phyloP scores from a whole-genome alignment of 129 eudicot species.

The Escallonia rubra region DNA sequence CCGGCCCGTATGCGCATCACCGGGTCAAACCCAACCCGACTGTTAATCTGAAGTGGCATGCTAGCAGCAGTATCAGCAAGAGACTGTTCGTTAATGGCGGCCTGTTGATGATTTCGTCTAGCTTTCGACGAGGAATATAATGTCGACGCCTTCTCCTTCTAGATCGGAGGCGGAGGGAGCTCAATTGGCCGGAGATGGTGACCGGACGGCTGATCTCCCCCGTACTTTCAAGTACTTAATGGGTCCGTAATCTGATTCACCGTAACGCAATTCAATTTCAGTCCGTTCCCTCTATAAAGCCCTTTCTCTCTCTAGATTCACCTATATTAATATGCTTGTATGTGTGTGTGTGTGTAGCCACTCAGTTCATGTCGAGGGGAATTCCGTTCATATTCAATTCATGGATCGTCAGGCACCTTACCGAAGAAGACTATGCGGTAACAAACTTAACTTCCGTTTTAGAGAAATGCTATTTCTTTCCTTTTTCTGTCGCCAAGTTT shows the following conservation, averaged over 20 bases:
- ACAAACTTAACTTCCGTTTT: background rate
- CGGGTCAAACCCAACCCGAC: too few species aligned
- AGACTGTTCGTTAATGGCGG: too few species aligned
- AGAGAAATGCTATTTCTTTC: background rate
- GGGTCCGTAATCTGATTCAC: conserved; percentile 33
- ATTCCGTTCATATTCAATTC: conserved; percentile 91
- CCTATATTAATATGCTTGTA: background rate
- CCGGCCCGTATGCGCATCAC: too few species aligned
- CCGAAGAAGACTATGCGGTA: conserved; percentile 85
- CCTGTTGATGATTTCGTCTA: too few species aligned
- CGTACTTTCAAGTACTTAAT: conserved; percentile 88
- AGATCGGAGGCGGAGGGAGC: background rate
- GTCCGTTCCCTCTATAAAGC: background rate
- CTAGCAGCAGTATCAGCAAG: too few species aligned
- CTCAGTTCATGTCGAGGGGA: conserved; percentile 91
- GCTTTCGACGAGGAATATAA: background rate
- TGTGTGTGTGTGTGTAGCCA: conserved; percentile 42
- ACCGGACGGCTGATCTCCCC: conserved; percentile 61
- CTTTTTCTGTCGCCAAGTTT: too few species aligned
- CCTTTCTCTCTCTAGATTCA: conserved; percentile 1
- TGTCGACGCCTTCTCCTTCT: conserved; percentile 9
- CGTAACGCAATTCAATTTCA: background rate
- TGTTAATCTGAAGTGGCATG: too few species aligned
- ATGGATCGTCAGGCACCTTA: conserved; percentile 88
- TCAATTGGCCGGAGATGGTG: conserved; percentile 18